Evolutionary conservation across 768 basidiomycete genomes (phyloP), one percentile per base, ranked within the genome.

Genomic region (Phallus indusiatus): DNA sequence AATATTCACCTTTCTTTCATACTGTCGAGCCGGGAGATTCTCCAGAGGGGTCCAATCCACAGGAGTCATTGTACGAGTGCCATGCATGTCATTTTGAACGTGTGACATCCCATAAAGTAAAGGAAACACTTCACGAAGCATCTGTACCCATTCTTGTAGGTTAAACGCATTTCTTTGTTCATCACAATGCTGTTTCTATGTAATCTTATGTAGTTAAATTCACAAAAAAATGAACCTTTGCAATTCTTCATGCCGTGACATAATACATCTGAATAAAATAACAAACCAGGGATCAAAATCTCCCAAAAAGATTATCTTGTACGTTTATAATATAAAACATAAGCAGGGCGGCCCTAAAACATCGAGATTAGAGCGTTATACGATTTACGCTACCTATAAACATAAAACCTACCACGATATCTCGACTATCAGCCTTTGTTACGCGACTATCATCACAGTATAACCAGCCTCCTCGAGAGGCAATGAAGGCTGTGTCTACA

Each of bases 361-460:
- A 60, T 5, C 16, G 69, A 28, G 7, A 24, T 16, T 42, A 28
- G 18, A 52, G 18, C 51, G 17, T 52, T 24, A 14, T 9, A 49
- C 42, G 12, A 42, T 42, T 42, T 10, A n/a, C 4, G 17, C 22
- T 14, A 52, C 14, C 24, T 10, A 14, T 5, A 28, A 37, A 36
- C 33, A 28, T 59, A 52, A 69, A 6, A 77, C 88, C 64, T 67
- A 94, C 91, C 54, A 92, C 87, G 5, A 96, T 88, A 68, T 94
- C 86, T 67, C 82, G 87, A 52, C 84, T 75, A 55, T 90, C 84
- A 28, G 82, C 84, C 48, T 78, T 67, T 53, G 83, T 82, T 61
- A 97, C 79, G 65, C 88, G 88, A 66, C 93, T 94, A 70, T 98
- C 95, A 66, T 96, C 94, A 68, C 93, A 94, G 66, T 90, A 90